Conservation (phyloP, 208 protist genomes). For the Trypanosoma grayi region DNA sequence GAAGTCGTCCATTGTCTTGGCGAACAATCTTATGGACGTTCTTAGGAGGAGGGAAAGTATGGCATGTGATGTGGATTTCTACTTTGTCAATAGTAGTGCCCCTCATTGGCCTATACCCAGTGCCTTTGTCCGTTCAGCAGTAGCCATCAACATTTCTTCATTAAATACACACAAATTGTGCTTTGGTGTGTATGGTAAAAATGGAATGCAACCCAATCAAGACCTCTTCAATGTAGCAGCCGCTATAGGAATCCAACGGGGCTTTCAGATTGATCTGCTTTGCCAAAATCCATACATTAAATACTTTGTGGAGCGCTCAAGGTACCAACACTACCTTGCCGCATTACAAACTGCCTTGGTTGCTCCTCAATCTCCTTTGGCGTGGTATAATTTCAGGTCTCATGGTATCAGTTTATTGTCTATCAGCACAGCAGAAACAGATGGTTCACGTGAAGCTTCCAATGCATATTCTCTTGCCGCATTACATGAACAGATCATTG, state of each 20-base stretch:
- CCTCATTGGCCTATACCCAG: slow-evolving; percentile 50
- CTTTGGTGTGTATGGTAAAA: slow-evolving; percentile 43
- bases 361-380: slow-evolving; percentile 37
- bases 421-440: slow-evolving; percentile 34
- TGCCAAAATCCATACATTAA: slow-evolving; percentile 36
- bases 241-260: not conserved
- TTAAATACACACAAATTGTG: slow-evolving; percentile 42
- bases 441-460: not conserved
- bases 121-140: slow-evolving; percentile 42
- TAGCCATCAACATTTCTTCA: slow-evolving; percentile 65
- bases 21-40: slow-evolving; percentile 40
- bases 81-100: slow-evolving; percentile 43
- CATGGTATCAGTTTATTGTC: slow-evolving; percentile 40
- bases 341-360: slow-evolving; percentile 30
- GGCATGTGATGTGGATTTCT: slow-evolving; percentile 60
- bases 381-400: slow-evolving; percentile 36
- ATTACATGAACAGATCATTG: slow-evolving; percentile 28
- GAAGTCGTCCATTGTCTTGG: slow-evolving; percentile 38
- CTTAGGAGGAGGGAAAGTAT: slow-evolving; percentile 37
- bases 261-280: slow-evolving; percentile 27
- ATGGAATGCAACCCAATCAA: slow-evolving; percentile 71
- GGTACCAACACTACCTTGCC: slow-evolving; percentile 27
- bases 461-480: slow-evolving; percentile 7
- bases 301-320: slow-evolving; percentile 20
- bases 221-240: slow-evolving; percentile 50